phyloP scores from a whole-genome alignment of 176 grass and related monocot genomes.

The Oryza brachyantha region DNA sequence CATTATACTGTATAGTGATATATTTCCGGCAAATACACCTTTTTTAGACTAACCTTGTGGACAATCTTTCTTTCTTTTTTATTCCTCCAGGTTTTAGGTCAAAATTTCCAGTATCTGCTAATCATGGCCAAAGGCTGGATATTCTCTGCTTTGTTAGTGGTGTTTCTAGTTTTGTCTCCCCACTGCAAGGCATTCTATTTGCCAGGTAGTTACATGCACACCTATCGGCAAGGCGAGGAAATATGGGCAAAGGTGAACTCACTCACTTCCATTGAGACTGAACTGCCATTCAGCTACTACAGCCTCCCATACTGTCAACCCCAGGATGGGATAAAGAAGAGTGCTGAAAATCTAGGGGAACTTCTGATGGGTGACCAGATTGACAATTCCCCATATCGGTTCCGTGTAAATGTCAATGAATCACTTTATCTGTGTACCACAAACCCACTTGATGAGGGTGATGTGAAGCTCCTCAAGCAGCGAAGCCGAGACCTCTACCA shows the following conservation, averaged over 20 bases:
- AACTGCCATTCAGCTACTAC: slow-evolving; percentile 85
- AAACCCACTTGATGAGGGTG: slow-evolving; percentile 53
- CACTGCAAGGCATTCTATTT: slow-evolving; percentile 67
- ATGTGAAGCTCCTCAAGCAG: slow-evolving; percentile 74
- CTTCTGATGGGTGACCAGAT: slow-evolving; percentile 93
- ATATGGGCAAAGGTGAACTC: slow-evolving; percentile 83
- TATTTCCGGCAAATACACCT: too few relatives aligned
- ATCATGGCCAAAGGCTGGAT: slow-evolving; percentile 51
- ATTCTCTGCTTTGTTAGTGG: slow-evolving; percentile 38
- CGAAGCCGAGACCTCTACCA: slow-evolving; percentile 69
- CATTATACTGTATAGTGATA: background rate
- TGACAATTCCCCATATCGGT: slow-evolving; percentile 80
- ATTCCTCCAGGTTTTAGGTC: slow-evolving; percentile 41
- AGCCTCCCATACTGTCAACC: slow-evolving; percentile 71
- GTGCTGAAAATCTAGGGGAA: slow-evolving; percentile 82
- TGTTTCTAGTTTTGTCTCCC: slow-evolving; percentile 18
- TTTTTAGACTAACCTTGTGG: background rate
- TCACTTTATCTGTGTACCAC: slow-evolving; percentile 77
- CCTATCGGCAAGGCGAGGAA: slow-evolving; percentile 45
- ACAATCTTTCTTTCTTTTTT: slow-evolving; percentile 6
- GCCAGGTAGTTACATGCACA: slow-evolving; percentile 87
- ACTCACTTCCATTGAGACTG: slow-evolving; percentile 83
- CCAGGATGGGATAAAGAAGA: slow-evolving; percentile 67
- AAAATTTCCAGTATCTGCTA: slow-evolving; percentile 15
- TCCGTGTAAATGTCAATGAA: slow-evolving; percentile 66